Base-by-base conservation (phyloP, 345 rosid species). In the Syzygium oleosum region DNA sequence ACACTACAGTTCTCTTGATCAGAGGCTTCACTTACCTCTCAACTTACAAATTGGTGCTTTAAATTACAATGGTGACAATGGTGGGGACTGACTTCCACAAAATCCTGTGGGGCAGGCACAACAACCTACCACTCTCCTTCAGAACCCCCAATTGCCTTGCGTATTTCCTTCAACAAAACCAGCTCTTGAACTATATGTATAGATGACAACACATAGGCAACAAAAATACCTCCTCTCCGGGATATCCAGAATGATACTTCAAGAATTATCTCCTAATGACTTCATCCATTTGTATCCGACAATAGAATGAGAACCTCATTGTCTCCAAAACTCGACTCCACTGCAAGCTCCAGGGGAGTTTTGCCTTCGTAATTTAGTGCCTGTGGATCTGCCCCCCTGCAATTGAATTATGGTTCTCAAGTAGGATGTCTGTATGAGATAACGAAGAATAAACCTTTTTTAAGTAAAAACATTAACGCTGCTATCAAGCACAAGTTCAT, bases 371-470 rank as follows among this genome's bases (percentile, higher is more conserved):
- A 89, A 83, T 90, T 93, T 23, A 93, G 85, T 14, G 95, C 96
- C 55, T 92, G 93, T 22, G 93, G 94, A 91, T 98, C 94, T 31
- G 99, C 98, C 87, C 99, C 99, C 94, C 99, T 98, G 97, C 88
- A 89, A 87, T 86, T 22, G 43, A 52, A 85, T 34, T 23, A 85
- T 31, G 25, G 65, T 19, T 23, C 41, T 65, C 34, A 61, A 56
- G n/a, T 43, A 84, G 9, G 80, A 19, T 12, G 51, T n/a, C 77
- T 85, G 34, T 31, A 12, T 51, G 77, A 49, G 25, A 34, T 51
- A 61, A 51, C 84, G 8, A 38, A 56, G 23, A 78, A 86, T 4
- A 52, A 21, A 86, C 51, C 31, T 34, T 52, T 43, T 51, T 25
- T 0, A 53, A 59, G 55, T n/a, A 41, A 41, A 51, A 58, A 84